Evolutionary conservation across 495 filamentous ascomycete genomes (phyloP).

Genomic region (Copromyces sp.): DNA sequence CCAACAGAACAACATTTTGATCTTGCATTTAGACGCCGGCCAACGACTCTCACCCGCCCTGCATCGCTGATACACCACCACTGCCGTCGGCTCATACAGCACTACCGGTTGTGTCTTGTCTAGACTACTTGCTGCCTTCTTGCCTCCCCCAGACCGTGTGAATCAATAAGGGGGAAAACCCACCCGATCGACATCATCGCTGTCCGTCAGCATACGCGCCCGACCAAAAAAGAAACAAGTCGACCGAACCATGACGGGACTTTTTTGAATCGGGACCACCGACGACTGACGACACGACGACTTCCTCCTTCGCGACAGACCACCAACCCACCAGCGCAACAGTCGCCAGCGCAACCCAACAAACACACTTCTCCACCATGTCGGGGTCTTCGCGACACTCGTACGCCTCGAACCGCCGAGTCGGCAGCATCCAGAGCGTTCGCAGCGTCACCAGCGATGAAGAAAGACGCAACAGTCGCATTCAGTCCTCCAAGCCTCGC

Average conservation of each 20-base stretch:
- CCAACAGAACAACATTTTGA: neutral
- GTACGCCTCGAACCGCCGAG: constrained; percentile 28
- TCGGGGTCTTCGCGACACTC: constrained; percentile 32
- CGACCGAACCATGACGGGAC: neutral
- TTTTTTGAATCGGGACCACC: neutral
- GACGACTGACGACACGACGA: neutral
- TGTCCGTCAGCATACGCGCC: neutral
- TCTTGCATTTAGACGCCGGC: neutral
- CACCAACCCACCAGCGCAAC: neutral
- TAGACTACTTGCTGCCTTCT: neutral
- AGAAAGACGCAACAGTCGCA: constrained; percentile 18
- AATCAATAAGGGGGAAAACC: neutral
- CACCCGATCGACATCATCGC: neutral
- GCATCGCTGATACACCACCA: neutral
- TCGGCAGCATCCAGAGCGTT: constrained; percentile 33
- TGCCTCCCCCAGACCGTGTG: neutral
- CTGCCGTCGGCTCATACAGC: neutral
- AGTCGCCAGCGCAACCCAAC: neutral
- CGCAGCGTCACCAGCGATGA: constrained; percentile 17
- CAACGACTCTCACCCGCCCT: neutral
- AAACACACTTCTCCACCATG: constrained; percentile 20
- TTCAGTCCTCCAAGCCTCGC: constrained; percentile 28
- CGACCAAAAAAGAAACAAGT: neutral
- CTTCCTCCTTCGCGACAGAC: neutral
- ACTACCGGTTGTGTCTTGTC: neutral